Evolutionary conservation across 2,329 filamentous ascomycete genomes (phyloP).

Genomic region (Fusarium verrucosum): DNA sequence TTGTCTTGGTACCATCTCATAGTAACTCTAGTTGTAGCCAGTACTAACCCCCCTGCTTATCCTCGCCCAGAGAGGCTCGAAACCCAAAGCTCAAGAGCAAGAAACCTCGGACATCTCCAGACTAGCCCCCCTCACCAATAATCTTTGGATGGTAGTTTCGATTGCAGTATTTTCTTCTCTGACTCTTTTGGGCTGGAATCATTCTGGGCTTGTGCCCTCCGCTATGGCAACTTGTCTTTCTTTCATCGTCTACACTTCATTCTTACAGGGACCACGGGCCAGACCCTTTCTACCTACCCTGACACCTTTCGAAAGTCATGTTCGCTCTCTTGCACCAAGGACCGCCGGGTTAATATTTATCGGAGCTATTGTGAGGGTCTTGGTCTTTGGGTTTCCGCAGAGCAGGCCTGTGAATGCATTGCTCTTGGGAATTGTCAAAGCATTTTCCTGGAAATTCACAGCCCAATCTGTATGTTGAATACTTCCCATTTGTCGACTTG

Average conservation of each 20-base stretch:
- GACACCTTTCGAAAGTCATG: neutral
- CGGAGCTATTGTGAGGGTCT: neutral
- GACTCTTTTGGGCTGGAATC: neutral
- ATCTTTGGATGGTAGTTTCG: neutral
- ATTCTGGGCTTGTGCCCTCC: neutral
- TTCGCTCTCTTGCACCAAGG: neutral
- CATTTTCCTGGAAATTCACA: neutral
- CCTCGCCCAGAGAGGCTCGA: neutral
- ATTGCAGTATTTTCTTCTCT: neutral
- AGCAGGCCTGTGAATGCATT: neutral
- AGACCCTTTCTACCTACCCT: neutral
- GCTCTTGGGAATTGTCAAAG: neutral
- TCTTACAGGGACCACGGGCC: neutral
- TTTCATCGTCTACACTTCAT: neutral
- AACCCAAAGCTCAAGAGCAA: neutral
- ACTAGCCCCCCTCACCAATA: neutral
- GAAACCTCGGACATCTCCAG: neutral
- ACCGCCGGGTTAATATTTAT: neutral
- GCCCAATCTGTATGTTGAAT: neutral
- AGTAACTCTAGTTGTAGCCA: neutral
- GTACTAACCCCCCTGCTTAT: neutral
- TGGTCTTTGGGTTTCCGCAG: neutral
- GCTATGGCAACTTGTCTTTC: neutral
- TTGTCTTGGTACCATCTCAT: neutral
- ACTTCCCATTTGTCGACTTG: rapidly evolving